Conservation (phyloP, 225 moss, liverwort and hornwort genomes). For the Physcomitrellopsis africana region DNA sequence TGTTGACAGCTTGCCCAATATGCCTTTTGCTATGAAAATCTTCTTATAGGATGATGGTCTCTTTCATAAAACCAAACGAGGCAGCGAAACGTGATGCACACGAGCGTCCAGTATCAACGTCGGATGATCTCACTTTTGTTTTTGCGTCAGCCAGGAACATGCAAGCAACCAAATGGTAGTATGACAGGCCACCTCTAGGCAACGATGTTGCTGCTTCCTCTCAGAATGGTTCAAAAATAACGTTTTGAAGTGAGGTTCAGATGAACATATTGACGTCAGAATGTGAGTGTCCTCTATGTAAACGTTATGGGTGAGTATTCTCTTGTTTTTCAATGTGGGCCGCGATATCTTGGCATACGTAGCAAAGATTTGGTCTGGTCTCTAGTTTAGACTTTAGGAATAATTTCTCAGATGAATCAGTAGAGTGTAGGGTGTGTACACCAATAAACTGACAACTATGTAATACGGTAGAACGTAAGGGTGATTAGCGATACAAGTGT, state of each 20-base stretch:
- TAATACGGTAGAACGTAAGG: too few species aligned
- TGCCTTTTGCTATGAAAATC: too few species aligned
- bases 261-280: constrained; percentile 14
- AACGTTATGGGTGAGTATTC: neutral
- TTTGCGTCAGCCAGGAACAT: constrained; percentile 91
- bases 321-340: neutral
- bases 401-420: neutral
- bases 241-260: neutral
- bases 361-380: neutral
- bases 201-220: neutral
- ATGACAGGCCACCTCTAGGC: constrained; percentile 96
- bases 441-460: neutral
- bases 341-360: neutral
- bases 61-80: constrained; percentile 28
- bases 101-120: constrained; percentile 90
- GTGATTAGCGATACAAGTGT: constrained; percentile 4
- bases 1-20: neutral
- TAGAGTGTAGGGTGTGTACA: neutral
- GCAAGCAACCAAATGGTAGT: constrained; percentile 78
- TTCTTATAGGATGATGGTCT: neutral
- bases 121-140: constrained; percentile 97
- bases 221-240: neutral
- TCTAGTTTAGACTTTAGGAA: neutral
- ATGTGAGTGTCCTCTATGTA: neutral
- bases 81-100: constrained; percentile 72